phyloP scores from a whole-genome alignment of 768 basidiomycete genomes.

The Mycena venus region DNA sequence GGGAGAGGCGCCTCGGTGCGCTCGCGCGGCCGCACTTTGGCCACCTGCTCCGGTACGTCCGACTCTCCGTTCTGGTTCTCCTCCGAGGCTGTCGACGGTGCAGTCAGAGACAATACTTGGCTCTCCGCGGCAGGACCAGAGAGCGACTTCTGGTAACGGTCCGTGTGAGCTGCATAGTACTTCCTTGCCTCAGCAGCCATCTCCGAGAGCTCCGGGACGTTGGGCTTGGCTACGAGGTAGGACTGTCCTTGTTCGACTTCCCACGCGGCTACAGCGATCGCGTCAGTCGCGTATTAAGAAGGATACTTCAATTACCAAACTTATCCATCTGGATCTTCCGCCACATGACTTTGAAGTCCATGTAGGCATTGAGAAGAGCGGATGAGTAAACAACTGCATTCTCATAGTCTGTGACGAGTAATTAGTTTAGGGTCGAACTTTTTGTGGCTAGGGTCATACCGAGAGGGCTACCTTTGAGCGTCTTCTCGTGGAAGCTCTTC shows the following conservation, averaged over 20 bases:
- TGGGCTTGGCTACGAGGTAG: not conserved
- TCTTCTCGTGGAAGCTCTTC: too few species aligned
- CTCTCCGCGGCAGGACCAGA: not conserved
- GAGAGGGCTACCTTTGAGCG: not conserved
- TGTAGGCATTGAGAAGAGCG: conserved; percentile 14
- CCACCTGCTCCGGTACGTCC: not conserved
- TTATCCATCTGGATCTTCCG: not conserved
- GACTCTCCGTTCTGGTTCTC: not conserved
- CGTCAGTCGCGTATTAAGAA: not conserved
- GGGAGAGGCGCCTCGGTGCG: not conserved
- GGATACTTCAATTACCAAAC: not conserved
- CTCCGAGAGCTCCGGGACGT: not conserved
- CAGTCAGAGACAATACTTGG: not conserved
- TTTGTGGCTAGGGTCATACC: not conserved
- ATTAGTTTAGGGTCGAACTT: not conserved
- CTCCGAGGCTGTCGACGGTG: not conserved
- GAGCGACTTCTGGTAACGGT: not conserved
- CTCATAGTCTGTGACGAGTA: conserved; percentile 4
- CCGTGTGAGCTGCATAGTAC: not conserved
- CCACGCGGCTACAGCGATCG: conserved; percentile 10
- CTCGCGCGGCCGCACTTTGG: not conserved
- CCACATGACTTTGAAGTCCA: too few species aligned
- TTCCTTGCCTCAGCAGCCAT: not conserved
- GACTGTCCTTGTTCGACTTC: conserved; percentile 11
- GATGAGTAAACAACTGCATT: conserved; percentile 16